Percentiles rank a stretch among this genome's conserved stretches.
These are phyloP conservation scores for Coemansia sp. DNA, from an alignment of 192 early-diverging fungal species.

Conservation along the genomic window DNA sequence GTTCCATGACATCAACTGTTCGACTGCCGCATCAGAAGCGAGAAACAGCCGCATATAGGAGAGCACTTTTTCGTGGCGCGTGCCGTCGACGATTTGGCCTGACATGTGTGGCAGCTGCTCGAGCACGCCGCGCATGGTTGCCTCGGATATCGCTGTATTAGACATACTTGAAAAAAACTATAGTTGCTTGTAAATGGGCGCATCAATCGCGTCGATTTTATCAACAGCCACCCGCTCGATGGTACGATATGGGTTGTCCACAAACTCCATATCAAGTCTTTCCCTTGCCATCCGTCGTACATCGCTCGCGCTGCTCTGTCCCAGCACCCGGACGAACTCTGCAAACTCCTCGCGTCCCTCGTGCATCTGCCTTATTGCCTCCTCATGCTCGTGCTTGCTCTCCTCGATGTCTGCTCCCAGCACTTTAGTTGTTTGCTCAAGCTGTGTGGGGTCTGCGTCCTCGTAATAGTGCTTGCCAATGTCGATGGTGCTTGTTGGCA, in stretches of 20 bases:
- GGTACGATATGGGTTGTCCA: conserved; percentile 38
- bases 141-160: conserved; percentile 39
- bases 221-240: conserved; percentile 32
- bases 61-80: conserved; percentile 74
- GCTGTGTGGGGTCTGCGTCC: conserved; percentile 3
- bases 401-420: conserved; percentile 9
- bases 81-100: conserved; percentile 70
- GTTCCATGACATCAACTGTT: conserved; percentile 26
- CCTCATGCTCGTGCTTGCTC: conserved; percentile 26
- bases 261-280: conserved; percentile 46
- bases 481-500: conserved; percentile 40
- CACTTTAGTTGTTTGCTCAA: conserved; percentile 3
- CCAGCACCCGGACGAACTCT: conserved; percentile 18
- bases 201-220: conserved; percentile 28
- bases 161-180: conserved; percentile 18
- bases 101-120: conserved; percentile 66
- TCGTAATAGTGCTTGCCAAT: conserved; percentile 45
- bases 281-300: conserved; percentile 23
- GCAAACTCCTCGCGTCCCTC: conserved; percentile 28
- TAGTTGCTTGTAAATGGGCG: conserved; percentile 46
- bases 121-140: conserved; percentile 54
- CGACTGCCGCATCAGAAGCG: conserved; percentile 1
- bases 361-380: conserved; percentile 9
- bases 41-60: conserved; percentile 58
- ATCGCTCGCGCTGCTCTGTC: conserved; percentile 12